A percentile compares a stretch with the other conserved stretches of the same genome.
These are phyloP conservation scores for Bolboschoenus planiculmis DNA, from an alignment of 176 grass and related monocot species.

Conservation along the genomic window DNA sequence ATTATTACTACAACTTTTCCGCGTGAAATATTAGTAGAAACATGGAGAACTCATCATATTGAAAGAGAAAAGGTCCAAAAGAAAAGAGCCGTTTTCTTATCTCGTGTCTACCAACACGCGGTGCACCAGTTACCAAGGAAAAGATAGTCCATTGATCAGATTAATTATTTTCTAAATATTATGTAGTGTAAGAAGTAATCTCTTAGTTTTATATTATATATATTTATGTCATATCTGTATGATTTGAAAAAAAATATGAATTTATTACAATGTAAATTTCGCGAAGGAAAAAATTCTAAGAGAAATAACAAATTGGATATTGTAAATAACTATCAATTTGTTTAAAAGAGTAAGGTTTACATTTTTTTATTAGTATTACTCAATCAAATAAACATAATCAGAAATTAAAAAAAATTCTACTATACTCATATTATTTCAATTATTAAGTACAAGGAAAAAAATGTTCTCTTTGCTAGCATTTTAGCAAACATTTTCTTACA, in stretches of 20 bases:
- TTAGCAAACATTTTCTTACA: neutral
- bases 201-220: too few relatives aligned
- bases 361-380: neutral
- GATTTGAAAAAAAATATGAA: too few relatives aligned
- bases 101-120: neutral
- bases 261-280: neutral
- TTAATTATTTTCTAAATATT: neutral
- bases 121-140: neutral
- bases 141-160: neutral
- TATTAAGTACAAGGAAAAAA: too few relatives aligned
- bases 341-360: neutral
- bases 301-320: neutral
- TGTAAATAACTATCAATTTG: neutral
- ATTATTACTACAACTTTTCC: neutral
- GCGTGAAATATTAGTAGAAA: neutral
- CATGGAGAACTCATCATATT: neutral
- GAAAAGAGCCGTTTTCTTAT: neutral
- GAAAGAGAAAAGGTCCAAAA: neutral
- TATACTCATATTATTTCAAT: neutral
- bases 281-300: neutral
- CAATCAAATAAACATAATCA: too few relatives aligned
- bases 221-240: too few relatives aligned
- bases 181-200: neutral
- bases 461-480: neutral
- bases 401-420: neutral